phyloP scores from a whole-genome alignment of 805 yeast species.

The Metschnikowia koreensis region DNA sequence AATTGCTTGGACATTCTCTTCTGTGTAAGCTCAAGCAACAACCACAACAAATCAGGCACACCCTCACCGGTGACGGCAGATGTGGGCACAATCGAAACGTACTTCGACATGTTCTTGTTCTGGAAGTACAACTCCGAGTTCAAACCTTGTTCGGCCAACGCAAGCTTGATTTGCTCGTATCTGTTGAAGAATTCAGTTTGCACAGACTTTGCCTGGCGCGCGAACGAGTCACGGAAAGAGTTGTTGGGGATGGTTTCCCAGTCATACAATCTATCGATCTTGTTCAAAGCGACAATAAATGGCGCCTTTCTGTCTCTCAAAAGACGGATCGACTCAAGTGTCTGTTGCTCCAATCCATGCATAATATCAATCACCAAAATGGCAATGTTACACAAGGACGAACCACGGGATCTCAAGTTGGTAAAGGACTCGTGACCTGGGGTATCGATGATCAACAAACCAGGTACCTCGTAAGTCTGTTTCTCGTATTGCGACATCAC shows the following conservation, averaged over 20 bases:
- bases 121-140: conserved; percentile 96
- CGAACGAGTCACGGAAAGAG: conserved; percentile 91
- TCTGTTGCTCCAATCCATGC: conserved; percentile 99
- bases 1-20: conserved; percentile 98
- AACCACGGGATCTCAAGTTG: conserved; percentile 97
- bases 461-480: conserved; percentile 91
- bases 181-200: conserved; percentile 91
- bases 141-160: conserved; percentile 96
- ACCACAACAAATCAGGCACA: conserved; percentile 97
- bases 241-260: conserved; percentile 91
- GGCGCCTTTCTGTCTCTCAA: conserved; percentile 98
- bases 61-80: conserved; percentile 99
- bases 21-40: conserved; percentile 91
- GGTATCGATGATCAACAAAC: conserved; percentile 93
- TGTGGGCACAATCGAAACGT: conserved; percentile 95
- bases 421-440: conserved; percentile 99
- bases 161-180: conserved; percentile 78
- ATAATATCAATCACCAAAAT: conserved; percentile 96
- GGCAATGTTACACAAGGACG: conserved; percentile 98
- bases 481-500: conserved; percentile 87
- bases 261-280: conserved; percentile 94
- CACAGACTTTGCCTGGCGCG: conserved; percentile 78
- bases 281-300: conserved; percentile 93
- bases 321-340: conserved; percentile 87
- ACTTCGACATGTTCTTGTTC: conserved; percentile 89